A percentile compares a stretch with the other conserved stretches of the same genome.
These are phyloP conservation scores for Pseudonitzschia multiseries DNA, from an alignment of 108 stramenopile genomes.

Conservation along the genomic window DNA sequence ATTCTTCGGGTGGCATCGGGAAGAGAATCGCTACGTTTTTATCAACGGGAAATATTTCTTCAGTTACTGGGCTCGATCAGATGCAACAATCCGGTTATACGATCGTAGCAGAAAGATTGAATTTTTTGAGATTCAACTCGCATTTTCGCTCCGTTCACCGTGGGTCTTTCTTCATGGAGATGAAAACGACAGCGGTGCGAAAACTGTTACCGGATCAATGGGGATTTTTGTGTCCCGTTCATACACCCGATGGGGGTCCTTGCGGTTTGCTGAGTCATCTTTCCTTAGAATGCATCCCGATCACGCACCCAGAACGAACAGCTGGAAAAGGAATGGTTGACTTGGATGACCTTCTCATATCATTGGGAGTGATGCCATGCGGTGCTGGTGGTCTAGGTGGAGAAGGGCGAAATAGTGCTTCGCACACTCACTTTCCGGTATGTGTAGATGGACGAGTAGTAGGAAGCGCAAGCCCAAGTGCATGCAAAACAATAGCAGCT, in stretches of 20 bases:
- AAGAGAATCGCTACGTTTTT: slow-evolving; percentile 92
- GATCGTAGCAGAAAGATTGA: slow-evolving; percentile 96
- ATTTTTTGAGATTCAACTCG: slow-evolving; percentile 93
- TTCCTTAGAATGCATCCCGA: slow-evolving; percentile 69
- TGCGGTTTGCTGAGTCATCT: slow-evolving; percentile 98
- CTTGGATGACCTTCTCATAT: slow-evolving; percentile 68
- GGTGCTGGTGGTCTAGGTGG: slow-evolving; percentile 69
- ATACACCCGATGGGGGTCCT: slow-evolving; percentile 99
- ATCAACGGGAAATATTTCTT: slow-evolving; percentile 94
- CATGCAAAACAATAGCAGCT: slow-evolving; percentile 67
- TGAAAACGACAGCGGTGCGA: slow-evolving; percentile 99
- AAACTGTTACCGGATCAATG: slow-evolving; percentile 98
- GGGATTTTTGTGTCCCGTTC: slow-evolving; percentile 99
- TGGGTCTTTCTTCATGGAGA: slow-evolving; percentile 98
- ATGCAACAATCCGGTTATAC: slow-evolving; percentile 99
- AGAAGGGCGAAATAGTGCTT: slow-evolving; percentile 57
- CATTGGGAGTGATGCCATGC: slow-evolving; percentile 62
- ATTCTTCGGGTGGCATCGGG: slow-evolving; percentile 76
- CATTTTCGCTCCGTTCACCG: slow-evolving; percentile 99
- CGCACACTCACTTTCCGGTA: slow-evolving; percentile 63
- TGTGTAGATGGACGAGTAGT: slow-evolving; percentile 78
- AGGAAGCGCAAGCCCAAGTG: slow-evolving; percentile 56
- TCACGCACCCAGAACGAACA: slow-evolving; percentile 62
- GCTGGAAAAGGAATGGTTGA: slow-evolving; percentile 45
- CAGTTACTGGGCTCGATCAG: slow-evolving; percentile 92